Percentiles rank a stretch among this genome's conserved stretches.
These are phyloP conservation scores for Filosporella fistucella DNA, from an alignment of 495 filamentous ascomycete species.

Conservation along the genomic window DNA sequence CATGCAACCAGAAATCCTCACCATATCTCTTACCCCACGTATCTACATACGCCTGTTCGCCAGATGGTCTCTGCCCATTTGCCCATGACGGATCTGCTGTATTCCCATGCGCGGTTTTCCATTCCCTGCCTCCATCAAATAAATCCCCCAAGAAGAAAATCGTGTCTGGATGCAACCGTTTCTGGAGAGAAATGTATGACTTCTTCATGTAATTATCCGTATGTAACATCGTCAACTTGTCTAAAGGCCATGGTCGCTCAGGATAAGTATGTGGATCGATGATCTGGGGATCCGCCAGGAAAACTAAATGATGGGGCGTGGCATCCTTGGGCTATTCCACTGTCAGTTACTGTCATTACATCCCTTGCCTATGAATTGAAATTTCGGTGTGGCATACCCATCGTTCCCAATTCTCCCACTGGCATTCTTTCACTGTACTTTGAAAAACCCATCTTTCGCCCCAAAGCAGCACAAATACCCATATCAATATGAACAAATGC, in stretches of 20 bases:
- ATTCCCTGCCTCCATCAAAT: conserved; percentile 95
- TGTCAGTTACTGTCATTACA: background rate
- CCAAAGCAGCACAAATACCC: conserved; percentile 80
- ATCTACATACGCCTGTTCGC: conserved; percentile 47
- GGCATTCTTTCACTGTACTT: conserved; percentile 61
- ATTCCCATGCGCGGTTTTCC: conserved; percentile 60
- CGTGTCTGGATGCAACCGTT: conserved; percentile 68
- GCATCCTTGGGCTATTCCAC: conserved; percentile 63
- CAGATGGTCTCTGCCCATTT: conserved; percentile 36
- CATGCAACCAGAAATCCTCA: conserved; percentile 73
- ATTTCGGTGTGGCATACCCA: conserved; percentile 71
- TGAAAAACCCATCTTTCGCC: conserved; percentile 79
- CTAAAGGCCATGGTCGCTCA: conserved; percentile 85
- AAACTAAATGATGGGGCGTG: conserved; percentile 76
- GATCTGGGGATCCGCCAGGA: conserved; percentile 95
- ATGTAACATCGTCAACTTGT: conserved; percentile 69
- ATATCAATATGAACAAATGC: conserved; percentile 63
- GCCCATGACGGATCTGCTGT: conserved; percentile 58
- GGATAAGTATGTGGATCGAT: conserved; percentile 97
- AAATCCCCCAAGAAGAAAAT: conserved; percentile 90
- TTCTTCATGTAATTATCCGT: conserved; percentile 87
- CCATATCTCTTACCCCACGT: conserved; percentile 70
- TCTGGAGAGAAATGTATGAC: conserved; percentile 68
- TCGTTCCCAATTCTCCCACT: conserved; percentile 84
- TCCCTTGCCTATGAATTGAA: too few relatives aligned